Percentiles rank a stretch among this genome's conserved stretches.
phyloP scores from a whole-genome alignment of 176 grass and related monocot genomes.

The Alopecurus myosuroides region DNA sequence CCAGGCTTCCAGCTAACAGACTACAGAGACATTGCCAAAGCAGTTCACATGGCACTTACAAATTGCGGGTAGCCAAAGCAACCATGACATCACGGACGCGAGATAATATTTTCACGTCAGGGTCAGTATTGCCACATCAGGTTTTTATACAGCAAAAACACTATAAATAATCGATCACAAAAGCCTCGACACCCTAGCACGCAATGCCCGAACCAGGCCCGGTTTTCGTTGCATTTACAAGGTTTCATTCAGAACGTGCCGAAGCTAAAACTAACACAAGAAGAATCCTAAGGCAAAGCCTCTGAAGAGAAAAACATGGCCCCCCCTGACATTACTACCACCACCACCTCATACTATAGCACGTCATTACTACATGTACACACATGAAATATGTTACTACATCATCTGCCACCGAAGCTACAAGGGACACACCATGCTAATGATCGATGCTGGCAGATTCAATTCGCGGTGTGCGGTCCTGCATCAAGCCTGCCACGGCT shows the following conservation, averaged over 20 bases:
- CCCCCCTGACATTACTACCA: background rate
- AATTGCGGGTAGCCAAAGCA: background rate
- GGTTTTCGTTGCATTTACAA: background rate
- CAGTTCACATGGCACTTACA: background rate
- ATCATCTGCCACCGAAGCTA: slow-evolving; percentile 1
- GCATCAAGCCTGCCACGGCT: background rate
- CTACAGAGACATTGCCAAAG: background rate
- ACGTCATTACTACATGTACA: background rate
- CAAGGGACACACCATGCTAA: background rate
- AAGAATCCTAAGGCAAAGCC: background rate
- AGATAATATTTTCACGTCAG: background rate
- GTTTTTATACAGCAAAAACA: slow-evolving; percentile 25
- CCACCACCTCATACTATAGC: background rate
- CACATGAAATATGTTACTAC: slow-evolving; percentile 13
- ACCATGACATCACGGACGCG: background rate
- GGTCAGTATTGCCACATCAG: background rate
- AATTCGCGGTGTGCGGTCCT: background rate
- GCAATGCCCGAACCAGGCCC: background rate
- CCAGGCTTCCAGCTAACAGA: background rate
- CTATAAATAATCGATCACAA: background rate
- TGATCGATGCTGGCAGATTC: slow-evolving; percentile 8
- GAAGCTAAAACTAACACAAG: slow-evolving; percentile 9
- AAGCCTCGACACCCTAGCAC: background rate
- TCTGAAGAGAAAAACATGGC: background rate
- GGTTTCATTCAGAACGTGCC: background rate